Percentiles rank a stretch among this genome's conserved stretches.
These are phyloP conservation scores for Boechera divaricarpa DNA, from an alignment of 345 rosid genomes.

Conservation along the genomic window DNA sequence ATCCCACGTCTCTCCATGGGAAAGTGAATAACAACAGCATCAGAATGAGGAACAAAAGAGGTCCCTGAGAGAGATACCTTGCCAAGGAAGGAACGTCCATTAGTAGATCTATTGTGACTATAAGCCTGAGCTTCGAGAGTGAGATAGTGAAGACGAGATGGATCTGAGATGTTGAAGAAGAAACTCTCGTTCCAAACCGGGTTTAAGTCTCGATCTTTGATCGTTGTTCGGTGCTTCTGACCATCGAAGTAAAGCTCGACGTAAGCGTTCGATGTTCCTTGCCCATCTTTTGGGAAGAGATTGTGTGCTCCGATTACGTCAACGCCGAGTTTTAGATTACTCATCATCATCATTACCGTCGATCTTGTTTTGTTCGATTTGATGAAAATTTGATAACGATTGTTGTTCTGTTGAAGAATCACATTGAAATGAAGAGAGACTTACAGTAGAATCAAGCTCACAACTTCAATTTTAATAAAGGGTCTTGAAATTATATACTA, in stretches of 20 bases:
- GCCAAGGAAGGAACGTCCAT: conserved; percentile 89
- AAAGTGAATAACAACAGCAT: conserved; percentile 88
- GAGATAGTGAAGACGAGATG: conserved; percentile 78
- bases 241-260: conserved; percentile 92
- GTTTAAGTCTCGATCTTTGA: conserved; percentile 86
- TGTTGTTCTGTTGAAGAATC: conserved; percentile 1
- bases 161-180: conserved; percentile 91
- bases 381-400: conserved; percentile 1
- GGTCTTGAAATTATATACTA: conserved; percentile 24
- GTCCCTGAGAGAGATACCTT: conserved; percentile 77
- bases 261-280: conserved; percentile 82
- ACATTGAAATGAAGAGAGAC: conserved; percentile 48
- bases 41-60: conserved; percentile 84
- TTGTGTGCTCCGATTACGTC: conserved; percentile 90
- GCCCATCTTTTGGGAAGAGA: conserved; percentile 93
- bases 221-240: conserved; percentile 80
- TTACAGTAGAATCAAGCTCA: conserved; percentile 28
- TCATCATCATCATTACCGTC: conserved; percentile 56
- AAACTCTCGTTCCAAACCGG: conserved; percentile 99
- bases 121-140: conserved; percentile 75
- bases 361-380: conserved; percentile 29
- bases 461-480: conserved; percentile 14
- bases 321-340: conserved; percentile 83
- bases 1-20: conserved; percentile 89
- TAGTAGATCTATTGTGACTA: conserved; percentile 59